A percentile compares a stretch with the other conserved stretches of the same genome.
phyloP scores from a whole-genome alignment of 2,329 filamentous ascomycete genomes.

The Diaporthe sp. region DNA sequence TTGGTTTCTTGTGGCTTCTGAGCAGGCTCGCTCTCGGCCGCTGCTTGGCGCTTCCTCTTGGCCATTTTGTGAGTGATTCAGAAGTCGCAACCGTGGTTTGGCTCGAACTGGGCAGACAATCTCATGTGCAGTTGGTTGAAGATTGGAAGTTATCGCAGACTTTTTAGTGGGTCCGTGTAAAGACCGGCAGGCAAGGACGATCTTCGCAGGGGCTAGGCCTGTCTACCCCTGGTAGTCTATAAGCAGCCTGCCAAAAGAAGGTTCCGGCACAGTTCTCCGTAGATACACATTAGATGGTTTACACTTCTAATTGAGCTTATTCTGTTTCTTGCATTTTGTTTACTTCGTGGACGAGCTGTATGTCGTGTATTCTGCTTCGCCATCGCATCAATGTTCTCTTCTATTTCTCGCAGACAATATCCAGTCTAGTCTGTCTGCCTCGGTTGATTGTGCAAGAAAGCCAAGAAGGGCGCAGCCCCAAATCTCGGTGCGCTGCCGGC shows the following conservation, averaged over 20 bases:
- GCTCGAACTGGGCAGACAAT: background rate
- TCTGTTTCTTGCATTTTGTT: background rate
- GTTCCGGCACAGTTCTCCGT: background rate
- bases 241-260: background rate
- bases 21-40: constrained; percentile 36
- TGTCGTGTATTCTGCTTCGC: too few relatives aligned
- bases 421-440: too few relatives aligned
- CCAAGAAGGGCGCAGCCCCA: background rate
- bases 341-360: too few relatives aligned
- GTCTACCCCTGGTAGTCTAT: background rate
- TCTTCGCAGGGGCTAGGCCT: background rate
- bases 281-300: background rate
- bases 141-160: constrained; percentile 20
- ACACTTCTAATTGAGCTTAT: background rate
- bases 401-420: too few relatives aligned
- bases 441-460: too few relatives aligned
- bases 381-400: too few relatives aligned
- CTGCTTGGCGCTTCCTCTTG: constrained; percentile 48
- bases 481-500: background rate
- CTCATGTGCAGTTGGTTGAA: background rate
- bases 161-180: constrained; percentile 28
- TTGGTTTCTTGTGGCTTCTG: constrained; percentile 35
- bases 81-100: background rate
- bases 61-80: constrained; percentile 41
- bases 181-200: constrained; percentile 17